These are phyloP conservation scores for Cantharellus cinnabarinus DNA, from an alignment of 768 basidiomycete species.

Conservation along the genomic window DNA sequence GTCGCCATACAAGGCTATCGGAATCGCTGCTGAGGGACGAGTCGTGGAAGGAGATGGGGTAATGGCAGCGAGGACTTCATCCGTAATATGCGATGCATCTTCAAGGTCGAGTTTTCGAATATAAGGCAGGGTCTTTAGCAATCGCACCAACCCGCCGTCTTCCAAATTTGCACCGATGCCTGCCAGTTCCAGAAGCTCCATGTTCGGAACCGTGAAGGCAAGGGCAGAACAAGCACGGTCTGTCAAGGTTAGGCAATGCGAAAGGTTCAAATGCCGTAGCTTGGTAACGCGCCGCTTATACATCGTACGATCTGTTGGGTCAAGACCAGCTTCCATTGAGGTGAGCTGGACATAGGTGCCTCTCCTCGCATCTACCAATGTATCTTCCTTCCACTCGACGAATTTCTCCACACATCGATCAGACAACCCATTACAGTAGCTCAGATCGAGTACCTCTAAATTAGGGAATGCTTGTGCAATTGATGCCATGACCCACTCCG, in stretches of 20 bases:
- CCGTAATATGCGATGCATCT: conserved; percentile 53
- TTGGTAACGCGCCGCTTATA: conserved; percentile 43
- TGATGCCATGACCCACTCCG: conserved; percentile 38
- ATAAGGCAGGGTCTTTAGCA: conserved; percentile 47
- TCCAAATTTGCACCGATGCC: conserved; percentile 48
- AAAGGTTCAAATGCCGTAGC: conserved; percentile 55
- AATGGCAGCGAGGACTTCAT: conserved; percentile 43
- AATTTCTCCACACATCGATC: conserved; percentile 61
- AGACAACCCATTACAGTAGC: conserved; percentile 47
- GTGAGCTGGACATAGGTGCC: conserved; percentile 18
- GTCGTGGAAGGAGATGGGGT: conserved; percentile 23
- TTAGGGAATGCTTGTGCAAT: conserved; percentile 49
- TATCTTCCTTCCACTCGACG: conserved; percentile 20
- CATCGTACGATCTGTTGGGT: conserved; percentile 21
- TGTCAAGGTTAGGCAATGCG: conserved; percentile 48
- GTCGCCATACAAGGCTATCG: background rate
- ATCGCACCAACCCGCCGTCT: conserved; percentile 50
- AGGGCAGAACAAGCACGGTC: conserved; percentile 57
- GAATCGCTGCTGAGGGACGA: background rate
- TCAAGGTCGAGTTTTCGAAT: conserved; percentile 73
- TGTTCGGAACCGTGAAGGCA: conserved; percentile 42
- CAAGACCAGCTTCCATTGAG: conserved; percentile 44
- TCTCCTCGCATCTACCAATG: background rate
- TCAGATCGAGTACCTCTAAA: conserved; percentile 65
- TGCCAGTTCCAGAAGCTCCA: conserved; percentile 64